Base-by-base conservation (phyloP, 139 green algal species). In the Gonium pectorale region DNA sequence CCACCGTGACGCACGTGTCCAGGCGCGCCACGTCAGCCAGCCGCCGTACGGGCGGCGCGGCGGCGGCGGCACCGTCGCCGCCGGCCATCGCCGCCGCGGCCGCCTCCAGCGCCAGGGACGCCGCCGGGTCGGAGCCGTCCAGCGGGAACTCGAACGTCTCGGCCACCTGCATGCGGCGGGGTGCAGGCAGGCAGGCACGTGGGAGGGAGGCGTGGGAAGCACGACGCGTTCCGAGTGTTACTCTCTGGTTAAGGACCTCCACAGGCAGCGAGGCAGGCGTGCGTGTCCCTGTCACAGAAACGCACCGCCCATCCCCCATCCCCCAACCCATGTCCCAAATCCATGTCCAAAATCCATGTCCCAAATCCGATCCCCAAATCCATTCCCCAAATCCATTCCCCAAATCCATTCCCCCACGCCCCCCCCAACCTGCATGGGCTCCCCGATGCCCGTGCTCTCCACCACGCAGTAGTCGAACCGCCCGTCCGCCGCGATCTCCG, bases 401-500 rank as follows among this genome's bases (percentile, higher is more conserved):
- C n/a, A n/a, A n/a, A n/a, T n/a, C n/a, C n/a, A n/a, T n/a, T n/a
- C n/a, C n/a, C n/a, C n/a, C n/a, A n/a, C n/a, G n/a, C n/a, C n/a
- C n/a, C n/a, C n/a, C n/a, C n/a, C n/a, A n/a, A 95, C 92, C 84
- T 91, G 88, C 79, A 93, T 86, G 13, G 95, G 95, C 51, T 98
- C 95, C 22, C 88, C 88, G 59, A 98, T 90, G 67, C 95, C 95
- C 5, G 93, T 97, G 74, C 86, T 93, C 88, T 98, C 95, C 15
- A 98, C 89, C 21, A 98, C 67, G 37, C 97, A 87, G 69, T 95
- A 92, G 56, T 98, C 95, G 67, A 96, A 97, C 26, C 27, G 38
- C 4, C 80, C 88, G 21, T 82, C 49, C 27, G 70, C 38, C 8
- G 90, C 91, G 64, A 97, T 85, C 19, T 69, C 43, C 17, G 86